Conservation (phyloP, 805 yeast genomes). For the Candida ulmi region DNA sequence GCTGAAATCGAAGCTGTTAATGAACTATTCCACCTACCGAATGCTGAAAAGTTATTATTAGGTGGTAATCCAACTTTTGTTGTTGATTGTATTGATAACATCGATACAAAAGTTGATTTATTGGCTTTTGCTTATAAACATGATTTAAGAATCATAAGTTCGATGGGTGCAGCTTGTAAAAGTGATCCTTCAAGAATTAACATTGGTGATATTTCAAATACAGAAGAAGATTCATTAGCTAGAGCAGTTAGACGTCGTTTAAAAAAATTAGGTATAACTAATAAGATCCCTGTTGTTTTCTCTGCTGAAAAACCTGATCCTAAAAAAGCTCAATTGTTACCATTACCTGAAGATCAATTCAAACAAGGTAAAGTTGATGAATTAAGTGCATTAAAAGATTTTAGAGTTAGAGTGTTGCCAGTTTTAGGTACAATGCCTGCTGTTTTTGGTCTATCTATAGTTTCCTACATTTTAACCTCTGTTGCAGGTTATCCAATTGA, state of each 20-base stretch:
- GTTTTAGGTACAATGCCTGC: constrained; percentile 98
- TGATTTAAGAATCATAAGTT: constrained; percentile 66
- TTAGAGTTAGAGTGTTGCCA: constrained; percentile 91
- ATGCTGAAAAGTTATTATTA: constrained; percentile 55
- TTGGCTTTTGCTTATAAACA: constrained; percentile 63
- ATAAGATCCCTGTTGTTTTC: constrained; percentile 81
- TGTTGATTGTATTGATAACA: constrained; percentile 94
- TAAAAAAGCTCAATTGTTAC: constrained; percentile 80
- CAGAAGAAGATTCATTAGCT: constrained; percentile 93
- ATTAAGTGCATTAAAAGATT: constrained; percentile 78
- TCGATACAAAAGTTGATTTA: constrained; percentile 93
- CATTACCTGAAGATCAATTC: constrained; percentile 76
- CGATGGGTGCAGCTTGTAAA: constrained; percentile 98
- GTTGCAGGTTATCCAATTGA: constrained; percentile 88
- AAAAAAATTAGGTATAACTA: constrained; percentile 68
- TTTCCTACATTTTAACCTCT: constrained; percentile 72
- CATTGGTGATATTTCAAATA: constrained; percentile 79
- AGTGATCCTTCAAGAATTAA: constrained; percentile 91
- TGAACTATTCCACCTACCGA: constrained; percentile 67
- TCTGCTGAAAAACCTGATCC: constrained; percentile 97
- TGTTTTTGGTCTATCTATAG: constrained; percentile 86
- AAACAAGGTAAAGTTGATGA: constrained; percentile 82
- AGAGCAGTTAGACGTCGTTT: constrained; percentile 81
- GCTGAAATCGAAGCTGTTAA: constrained; percentile 71
- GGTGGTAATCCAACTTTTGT: constrained; percentile 66